A percentile compares a stretch with the other conserved stretches of the same genome.
These are phyloP conservation scores for Sclerotinia borealis DNA, from an alignment of 2,329 filamentous ascomycete species.

Conservation along the genomic window DNA sequence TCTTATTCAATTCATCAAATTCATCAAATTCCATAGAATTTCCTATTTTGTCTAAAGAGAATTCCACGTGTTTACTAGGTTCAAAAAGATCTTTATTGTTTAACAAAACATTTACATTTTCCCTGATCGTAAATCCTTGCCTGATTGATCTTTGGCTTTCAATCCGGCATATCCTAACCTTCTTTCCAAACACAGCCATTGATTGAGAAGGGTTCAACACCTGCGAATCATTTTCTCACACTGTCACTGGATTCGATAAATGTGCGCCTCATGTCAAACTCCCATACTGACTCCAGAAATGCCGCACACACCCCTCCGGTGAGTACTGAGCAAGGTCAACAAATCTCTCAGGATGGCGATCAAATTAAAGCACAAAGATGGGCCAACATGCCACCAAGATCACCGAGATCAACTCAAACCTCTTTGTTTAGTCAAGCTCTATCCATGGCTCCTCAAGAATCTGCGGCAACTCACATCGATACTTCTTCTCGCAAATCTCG, in stretches of 20 bases:
- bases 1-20: not conserved
- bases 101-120: slow-evolving; percentile 11
- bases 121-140: slow-evolving; percentile 12
- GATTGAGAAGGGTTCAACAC: slow-evolving; percentile 23
- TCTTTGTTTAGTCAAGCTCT: slow-evolving; percentile 31
- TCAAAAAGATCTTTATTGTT: slow-evolving; percentile 1
- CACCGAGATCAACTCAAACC: slow-evolving; percentile 19
- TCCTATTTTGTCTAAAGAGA: slow-evolving; percentile 3
- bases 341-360: slow-evolving; percentile 22
- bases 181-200: slow-evolving; percentile 7
- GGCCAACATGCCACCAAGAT: slow-evolving; percentile 16
- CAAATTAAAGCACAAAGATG: slow-evolving; percentile 20
- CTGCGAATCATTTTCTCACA: slow-evolving; percentile 31
- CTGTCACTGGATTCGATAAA: slow-evolving; percentile 30
- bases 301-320: slow-evolving; percentile 30
- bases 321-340: slow-evolving; percentile 25
- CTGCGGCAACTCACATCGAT: not conserved
- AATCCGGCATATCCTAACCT: not conserved
- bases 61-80: slow-evolving; percentile 10
- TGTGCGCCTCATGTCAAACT: slow-evolving; percentile 34
- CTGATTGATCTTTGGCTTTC: slow-evolving; percentile 12
- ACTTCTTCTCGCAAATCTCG: not conserved
- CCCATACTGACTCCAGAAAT: slow-evolving; percentile 31
- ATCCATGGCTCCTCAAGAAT: slow-evolving; percentile 15
- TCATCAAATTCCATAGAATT: slow-evolving; percentile 8